Evolutionary conservation across 768 basidiomycete genomes (phyloP).

Genomic region (Termitomyces sp.): DNA sequence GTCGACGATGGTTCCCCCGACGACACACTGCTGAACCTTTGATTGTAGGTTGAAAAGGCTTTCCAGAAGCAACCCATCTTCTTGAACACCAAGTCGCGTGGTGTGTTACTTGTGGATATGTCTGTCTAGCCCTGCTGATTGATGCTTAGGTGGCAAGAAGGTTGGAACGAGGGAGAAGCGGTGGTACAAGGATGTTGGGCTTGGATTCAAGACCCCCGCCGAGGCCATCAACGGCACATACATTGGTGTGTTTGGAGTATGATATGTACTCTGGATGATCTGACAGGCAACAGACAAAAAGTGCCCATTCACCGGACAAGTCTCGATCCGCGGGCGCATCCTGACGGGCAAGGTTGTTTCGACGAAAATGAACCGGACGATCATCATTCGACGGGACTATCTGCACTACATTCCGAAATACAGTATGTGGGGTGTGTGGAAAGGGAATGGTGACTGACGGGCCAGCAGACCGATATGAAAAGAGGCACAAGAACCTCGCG

Average conservation of each 20-base stretch:
- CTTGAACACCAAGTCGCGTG: constrained; percentile 92
- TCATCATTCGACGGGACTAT: constrained; percentile 94
- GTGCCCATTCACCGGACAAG: constrained; percentile 95
- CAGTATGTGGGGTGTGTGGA: constrained; percentile 48
- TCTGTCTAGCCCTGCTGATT: not conserved
- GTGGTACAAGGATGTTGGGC: constrained; percentile 99
- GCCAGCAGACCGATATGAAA: constrained; percentile 87
- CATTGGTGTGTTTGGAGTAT: constrained; percentile 61
- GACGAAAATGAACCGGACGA: constrained; percentile 98
- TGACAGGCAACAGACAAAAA: constrained; percentile 77
- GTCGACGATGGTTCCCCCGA: constrained; percentile 10
- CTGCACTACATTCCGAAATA: constrained; percentile 98
- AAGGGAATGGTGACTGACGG: constrained; percentile 3
- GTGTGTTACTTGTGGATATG: constrained; percentile 44
- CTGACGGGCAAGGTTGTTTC: constrained; percentile 96
- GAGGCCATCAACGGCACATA: constrained; percentile 97
- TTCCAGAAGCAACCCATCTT: constrained; percentile 98
- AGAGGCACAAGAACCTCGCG: constrained; percentile 97
- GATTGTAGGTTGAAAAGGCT: constrained; percentile 83
- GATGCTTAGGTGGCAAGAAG: constrained; percentile 74
- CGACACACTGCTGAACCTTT: not conserved
- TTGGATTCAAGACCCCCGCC: constrained; percentile 93
- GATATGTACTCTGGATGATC: constrained; percentile 1
- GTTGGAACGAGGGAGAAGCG: constrained; percentile 91
- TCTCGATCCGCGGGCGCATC: constrained; percentile 99